A percentile compares a stretch with the other conserved stretches of the same genome.
Evolutionary conservation across 2,329 filamentous ascomycete species (phyloP).

Genomic region (Trichoderma simmonsii): DNA sequence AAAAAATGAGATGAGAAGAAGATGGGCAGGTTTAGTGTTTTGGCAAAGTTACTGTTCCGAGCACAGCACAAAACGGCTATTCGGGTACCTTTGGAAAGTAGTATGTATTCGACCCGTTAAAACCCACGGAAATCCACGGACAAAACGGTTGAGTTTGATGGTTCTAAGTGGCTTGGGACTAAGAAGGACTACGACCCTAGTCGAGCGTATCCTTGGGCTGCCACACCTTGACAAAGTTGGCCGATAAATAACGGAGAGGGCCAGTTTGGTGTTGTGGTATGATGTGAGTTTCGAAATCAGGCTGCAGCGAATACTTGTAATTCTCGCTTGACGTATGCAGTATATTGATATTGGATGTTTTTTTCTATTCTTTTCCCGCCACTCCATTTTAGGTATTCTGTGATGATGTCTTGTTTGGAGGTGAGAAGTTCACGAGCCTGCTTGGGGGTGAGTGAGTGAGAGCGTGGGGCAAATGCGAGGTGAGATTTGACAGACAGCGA

Average conservation of each 20-base stretch:
- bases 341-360: neutral
- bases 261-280: neutral
- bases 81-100: neutral
- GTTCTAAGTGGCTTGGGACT: neutral
- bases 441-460: neutral
- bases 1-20: neutral
- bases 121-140: neutral
- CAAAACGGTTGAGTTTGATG: neutral
- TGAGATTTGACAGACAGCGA: neutral
- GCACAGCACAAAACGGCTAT: neutral
- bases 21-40: neutral
- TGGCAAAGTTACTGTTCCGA: neutral
- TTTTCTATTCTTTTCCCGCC: neutral
- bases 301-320: neutral
- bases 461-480: neutral
- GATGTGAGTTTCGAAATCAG: neutral
- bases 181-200: neutral
- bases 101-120: neutral
- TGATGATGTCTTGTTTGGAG: neutral
- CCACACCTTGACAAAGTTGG: conserved; percentile 10
- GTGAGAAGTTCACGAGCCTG: neutral
- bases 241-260: neutral
- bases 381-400: neutral
- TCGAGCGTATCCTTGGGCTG: conserved; percentile 5
- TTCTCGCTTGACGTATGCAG: neutral